Evolutionary conservation across 169 alveolate species (phyloP).

Genomic region (Plasmodium inui): DNA sequence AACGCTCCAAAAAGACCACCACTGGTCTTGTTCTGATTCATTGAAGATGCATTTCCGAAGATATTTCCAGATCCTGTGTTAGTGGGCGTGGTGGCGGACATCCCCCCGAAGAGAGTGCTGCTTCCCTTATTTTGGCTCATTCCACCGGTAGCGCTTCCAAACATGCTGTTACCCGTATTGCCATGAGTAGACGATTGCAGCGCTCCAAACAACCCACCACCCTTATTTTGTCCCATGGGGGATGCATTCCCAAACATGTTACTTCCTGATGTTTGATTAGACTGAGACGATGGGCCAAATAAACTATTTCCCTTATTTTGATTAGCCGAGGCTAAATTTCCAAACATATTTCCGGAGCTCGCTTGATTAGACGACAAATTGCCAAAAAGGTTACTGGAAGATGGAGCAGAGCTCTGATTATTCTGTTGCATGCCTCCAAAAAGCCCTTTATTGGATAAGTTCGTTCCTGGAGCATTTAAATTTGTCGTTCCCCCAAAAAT

Average conservation of each 20-base stretch:
- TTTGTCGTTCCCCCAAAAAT: conserved; percentile 53
- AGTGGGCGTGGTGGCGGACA: conserved; percentile 10
- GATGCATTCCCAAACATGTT: conserved; percentile 53
- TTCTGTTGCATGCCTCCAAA: conserved; percentile 71
- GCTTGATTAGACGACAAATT: conserved; percentile 41
- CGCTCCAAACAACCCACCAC: conserved; percentile 48
- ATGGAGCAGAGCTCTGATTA: conserved; percentile 19
- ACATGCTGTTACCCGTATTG: conserved; percentile 16
- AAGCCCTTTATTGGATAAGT: conserved; percentile 43
- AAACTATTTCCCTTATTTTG: conserved; percentile 49
- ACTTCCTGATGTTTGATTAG: conserved; percentile 21
- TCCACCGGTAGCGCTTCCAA: conserved; percentile 22
- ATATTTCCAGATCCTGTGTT: conserved; percentile 13
- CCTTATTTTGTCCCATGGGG: conserved; percentile 19
- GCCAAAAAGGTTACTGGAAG: conserved; percentile 56
- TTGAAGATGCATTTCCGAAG: conserved; percentile 40
- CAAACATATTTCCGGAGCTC: conserved; percentile 25
- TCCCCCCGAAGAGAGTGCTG: conserved; percentile 16
- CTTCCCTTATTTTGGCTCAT: conserved; percentile 29
- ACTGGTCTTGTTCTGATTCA: conserved; percentile 34
- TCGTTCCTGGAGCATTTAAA: conserved; percentile 67
- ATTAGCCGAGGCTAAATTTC: conserved; percentile 35
- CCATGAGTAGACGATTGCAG: conserved; percentile 3
- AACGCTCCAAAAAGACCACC: conserved; percentile 32
- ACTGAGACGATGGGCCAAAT: conserved; percentile 37